phyloP scores from a whole-genome alignment of 164 flowering plant genomes.

The Umbellularia californica region DNA sequence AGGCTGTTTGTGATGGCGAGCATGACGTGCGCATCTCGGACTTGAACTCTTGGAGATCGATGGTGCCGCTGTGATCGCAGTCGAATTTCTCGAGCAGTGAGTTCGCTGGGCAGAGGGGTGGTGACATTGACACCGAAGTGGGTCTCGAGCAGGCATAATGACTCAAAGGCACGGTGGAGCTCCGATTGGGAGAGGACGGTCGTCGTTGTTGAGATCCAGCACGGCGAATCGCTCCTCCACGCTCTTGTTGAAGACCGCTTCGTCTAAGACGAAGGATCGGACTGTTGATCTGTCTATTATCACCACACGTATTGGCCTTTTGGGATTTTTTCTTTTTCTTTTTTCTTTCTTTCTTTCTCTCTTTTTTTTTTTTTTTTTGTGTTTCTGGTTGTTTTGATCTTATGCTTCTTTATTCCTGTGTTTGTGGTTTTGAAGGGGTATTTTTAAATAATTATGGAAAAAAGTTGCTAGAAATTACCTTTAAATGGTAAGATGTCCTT shows the following conservation, averaged over 20 bases:
- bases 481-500: too few species aligned
- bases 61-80: slow-evolving; percentile 39
- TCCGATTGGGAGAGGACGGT: slow-evolving; percentile 64
- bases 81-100: slow-evolving; percentile 50
- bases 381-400: too few species aligned
- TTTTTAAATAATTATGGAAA: too few species aligned
- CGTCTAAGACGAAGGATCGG: slow-evolving; percentile 8
- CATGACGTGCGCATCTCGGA: slow-evolving; percentile 83
- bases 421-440: too few species aligned
- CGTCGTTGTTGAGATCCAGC: slow-evolving; percentile 70
- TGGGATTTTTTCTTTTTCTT: too few species aligned
- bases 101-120: slow-evolving; percentile 48
- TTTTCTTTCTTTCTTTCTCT: too few species aligned
- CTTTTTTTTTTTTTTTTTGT: too few species aligned
- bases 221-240: slow-evolving; percentile 43
- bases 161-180: slow-evolving; percentile 68
- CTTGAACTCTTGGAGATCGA: slow-evolving; percentile 62
- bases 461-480: too few species aligned
- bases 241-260: slow-evolving; percentile 46
- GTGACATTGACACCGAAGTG: slow-evolving; percentile 12
- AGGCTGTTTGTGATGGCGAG: slow-evolving; percentile 40
- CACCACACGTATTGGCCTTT: too few species aligned
- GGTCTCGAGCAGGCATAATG: slow-evolving; percentile 53
- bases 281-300: too few species aligned
- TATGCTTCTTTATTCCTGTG: too few species aligned